Percentiles rank a stretch among this genome's conserved stretches.
These are phyloP conservation scores for Apium graveolens DNA, from an alignment of 129 eudicot genomes.

Conservation along the genomic window DNA sequence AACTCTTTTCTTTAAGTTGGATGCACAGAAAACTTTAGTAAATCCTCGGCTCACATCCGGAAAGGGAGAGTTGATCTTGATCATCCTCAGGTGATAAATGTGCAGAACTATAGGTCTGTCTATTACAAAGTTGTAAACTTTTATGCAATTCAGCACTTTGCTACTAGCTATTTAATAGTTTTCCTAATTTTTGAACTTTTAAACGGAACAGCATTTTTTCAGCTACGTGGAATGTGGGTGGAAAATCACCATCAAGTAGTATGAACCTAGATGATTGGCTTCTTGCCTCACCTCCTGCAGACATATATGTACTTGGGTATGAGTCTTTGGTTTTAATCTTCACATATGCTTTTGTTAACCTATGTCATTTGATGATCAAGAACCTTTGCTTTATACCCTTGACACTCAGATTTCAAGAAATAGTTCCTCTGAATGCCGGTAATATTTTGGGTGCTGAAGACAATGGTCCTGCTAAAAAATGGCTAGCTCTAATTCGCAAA, in stretches of 20 bases:
- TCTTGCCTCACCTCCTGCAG: constrained; percentile 91
- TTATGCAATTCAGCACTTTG: neutral
- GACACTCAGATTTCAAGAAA: constrained; percentile 64
- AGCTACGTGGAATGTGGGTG: constrained; percentile 96
- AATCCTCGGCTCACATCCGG: constrained; percentile 36
- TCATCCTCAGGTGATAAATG: constrained; percentile 79
- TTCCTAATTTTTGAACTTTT: neutral
- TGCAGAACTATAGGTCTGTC: constrained; percentile 77
- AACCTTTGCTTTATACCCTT: constrained; percentile 4
- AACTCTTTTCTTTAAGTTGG: neutral
- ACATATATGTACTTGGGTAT: constrained; percentile 96
- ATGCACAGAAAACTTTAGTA: constrained; percentile 54
- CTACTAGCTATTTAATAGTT: neutral
- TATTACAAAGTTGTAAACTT: neutral
- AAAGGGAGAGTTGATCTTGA: constrained; percentile 65
- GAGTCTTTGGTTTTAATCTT: constrained; percentile 8
- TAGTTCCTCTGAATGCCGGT: constrained; percentile 89
- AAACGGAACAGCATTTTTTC: constrained; percentile 54
- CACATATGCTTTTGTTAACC: neutral
- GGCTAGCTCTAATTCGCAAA: constrained; percentile 58
- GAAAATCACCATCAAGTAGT: constrained; percentile 65
- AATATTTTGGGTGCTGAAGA: constrained; percentile 89
- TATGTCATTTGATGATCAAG: neutral
- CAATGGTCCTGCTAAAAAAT: constrained; percentile 86
- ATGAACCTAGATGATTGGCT: constrained; percentile 95